Evolutionary conservation across 768 basidiomycete genomes (phyloP).

Genomic region (Boletus subparvulus): DNA sequence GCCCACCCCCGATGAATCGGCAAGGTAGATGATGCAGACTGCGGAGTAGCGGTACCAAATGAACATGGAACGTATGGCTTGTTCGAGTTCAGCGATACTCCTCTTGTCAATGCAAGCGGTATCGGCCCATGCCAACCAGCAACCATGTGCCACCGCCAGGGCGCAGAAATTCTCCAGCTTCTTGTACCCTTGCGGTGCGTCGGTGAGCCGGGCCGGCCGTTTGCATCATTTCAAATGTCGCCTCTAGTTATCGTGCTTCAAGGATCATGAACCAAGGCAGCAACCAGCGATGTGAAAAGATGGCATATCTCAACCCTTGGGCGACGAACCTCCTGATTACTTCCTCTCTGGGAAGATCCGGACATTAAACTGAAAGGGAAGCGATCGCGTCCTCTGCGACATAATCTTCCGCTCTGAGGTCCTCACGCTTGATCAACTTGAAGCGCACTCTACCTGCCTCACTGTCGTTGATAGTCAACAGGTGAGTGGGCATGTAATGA

Average conservation of each 20-base stretch:
- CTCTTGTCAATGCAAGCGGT: slow-evolving; percentile 25
- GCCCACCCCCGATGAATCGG: neutral
- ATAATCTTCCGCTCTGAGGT: neutral
- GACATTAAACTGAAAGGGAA: neutral
- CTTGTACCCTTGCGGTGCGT: neutral
- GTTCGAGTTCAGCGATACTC: slow-evolving; percentile 8
- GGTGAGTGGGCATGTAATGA: neutral
- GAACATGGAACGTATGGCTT: slow-evolving; percentile 11
- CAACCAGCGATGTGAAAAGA: slow-evolving; percentile 3
- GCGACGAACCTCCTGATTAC: neutral
- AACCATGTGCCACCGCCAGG: neutral
- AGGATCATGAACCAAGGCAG: too few species aligned
- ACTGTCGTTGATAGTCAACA: neutral
- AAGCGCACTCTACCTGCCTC: neutral
- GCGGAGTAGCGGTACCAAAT: slow-evolving; percentile 3
- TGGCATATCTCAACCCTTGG: neutral
- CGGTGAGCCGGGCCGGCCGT: neutral
- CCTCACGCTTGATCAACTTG: neutral
- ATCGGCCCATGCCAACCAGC: slow-evolving; percentile 31
- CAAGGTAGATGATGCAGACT: slow-evolving; percentile 3
- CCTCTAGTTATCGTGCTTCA: neutral
- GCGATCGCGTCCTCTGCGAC: neutral
- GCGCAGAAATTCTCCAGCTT: slow-evolving; percentile 1
- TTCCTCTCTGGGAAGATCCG: neutral
- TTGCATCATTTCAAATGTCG: neutral